These are phyloP conservation scores for Hypoxylon fuscum DNA, from an alignment of 495 filamentous ascomycete species.

Conservation along the genomic window DNA sequence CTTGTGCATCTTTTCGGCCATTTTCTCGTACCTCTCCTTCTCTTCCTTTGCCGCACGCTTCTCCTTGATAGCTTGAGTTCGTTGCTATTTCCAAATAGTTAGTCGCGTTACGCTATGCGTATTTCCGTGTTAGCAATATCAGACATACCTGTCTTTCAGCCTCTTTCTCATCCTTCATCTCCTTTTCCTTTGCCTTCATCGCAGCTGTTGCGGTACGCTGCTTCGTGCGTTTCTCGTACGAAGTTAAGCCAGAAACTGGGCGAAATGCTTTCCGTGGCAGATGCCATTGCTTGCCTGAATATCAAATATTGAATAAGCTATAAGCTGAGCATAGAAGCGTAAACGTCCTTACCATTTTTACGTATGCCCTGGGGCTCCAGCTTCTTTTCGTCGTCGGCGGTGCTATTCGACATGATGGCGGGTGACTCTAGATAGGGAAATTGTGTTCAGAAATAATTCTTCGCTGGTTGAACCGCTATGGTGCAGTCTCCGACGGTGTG, in stretches of 20 bases:
- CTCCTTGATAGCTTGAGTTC: conserved; percentile 81
- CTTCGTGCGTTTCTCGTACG: conserved; percentile 78
- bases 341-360: conserved; percentile 65
- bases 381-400: conserved; percentile 18
- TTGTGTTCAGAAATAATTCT: no score
- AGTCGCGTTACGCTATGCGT: not conserved
- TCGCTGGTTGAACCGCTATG: no score
- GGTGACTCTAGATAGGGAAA: no score
- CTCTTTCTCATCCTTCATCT: conserved; percentile 96
- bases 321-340: not conserved
- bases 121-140: not conserved
- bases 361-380: conserved; percentile 63
- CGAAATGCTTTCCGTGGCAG: conserved; percentile 84
- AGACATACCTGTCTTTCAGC: conserved; percentile 77
- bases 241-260: conserved; percentile 75
- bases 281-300: conserved; percentile 95
- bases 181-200: conserved; percentile 87
- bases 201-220: conserved; percentile 70
- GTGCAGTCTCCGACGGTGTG: not conserved
- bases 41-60: conserved; percentile 87
- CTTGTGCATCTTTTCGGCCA: conserved; percentile 97
- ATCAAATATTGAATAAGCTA: conserved; percentile 17
- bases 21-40: conserved; percentile 90
- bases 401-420: conserved; percentile 28
- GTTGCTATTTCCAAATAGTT: conserved; percentile 60